A percentile compares a stretch with the other conserved stretches of the same genome.
Conservation (phyloP, 176 grass and related monocot genomes). For the Hsuehochloa calcarea region DNA sequence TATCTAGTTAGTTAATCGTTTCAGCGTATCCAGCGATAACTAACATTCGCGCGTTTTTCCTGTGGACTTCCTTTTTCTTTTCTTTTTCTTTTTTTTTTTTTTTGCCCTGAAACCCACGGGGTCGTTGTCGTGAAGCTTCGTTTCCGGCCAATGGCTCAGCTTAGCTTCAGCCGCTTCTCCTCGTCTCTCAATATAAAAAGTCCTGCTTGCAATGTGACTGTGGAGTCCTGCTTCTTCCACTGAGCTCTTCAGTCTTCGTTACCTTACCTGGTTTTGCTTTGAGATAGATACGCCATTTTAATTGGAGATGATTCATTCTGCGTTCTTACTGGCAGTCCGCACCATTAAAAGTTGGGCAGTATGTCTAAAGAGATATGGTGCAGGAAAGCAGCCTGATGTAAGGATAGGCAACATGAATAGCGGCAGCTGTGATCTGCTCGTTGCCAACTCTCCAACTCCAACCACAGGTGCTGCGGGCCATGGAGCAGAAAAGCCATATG, state of each 20-base stretch:
- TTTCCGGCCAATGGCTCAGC: not conserved
- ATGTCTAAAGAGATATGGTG: not conserved
- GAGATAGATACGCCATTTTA: not conserved
- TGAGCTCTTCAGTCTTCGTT: not conserved
- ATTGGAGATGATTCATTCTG: conserved; percentile 22
- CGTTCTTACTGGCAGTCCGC: conserved; percentile 5
- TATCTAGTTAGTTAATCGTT: not conserved
- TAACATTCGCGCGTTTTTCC: not conserved
- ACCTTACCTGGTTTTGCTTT: not conserved
- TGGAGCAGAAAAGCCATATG: not conserved
- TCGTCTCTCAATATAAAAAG: not conserved
- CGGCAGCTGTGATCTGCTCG: not conserved
- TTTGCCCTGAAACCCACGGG: not conserved
- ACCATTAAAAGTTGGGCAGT: conserved; percentile 2
- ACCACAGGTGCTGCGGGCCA: not conserved
- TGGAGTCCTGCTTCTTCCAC: not conserved
- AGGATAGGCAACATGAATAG: not conserved
- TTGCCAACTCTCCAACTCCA: not conserved
- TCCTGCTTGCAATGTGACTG: too few species aligned
- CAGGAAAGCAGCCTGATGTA: not conserved
- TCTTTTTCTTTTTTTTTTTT: too few species aligned
- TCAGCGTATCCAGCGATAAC: not conserved
- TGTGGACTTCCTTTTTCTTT: not conserved
- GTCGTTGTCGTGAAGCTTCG: conserved; percentile 1
- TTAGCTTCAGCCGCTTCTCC: not conserved